Evolutionary conservation across 2,329 filamentous ascomycete species (phyloP).

Genomic region (Magnaporthiopsis rhizophila): DNA sequence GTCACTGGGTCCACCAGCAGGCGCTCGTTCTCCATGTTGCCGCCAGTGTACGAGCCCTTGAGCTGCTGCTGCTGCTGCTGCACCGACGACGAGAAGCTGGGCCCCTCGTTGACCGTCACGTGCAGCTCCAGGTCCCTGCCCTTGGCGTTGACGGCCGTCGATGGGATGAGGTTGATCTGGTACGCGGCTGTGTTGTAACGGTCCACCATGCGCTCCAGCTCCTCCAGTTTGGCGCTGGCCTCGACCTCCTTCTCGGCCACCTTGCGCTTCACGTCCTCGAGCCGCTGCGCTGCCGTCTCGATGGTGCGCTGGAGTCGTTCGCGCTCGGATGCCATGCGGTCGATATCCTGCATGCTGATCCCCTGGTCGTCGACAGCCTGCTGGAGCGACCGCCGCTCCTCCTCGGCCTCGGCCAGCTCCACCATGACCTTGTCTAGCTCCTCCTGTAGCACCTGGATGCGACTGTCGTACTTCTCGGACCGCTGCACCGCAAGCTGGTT

Average conservation of each 20-base stretch:
- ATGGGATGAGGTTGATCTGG: constrained; percentile 82
- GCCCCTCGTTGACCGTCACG: constrained; percentile 69
- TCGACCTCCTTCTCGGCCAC: constrained; percentile 84
- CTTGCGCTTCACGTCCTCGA: constrained; percentile 79
- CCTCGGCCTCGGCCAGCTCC: constrained; percentile 72
- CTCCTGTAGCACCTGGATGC: constrained; percentile 74
- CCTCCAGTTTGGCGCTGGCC: constrained; percentile 76
- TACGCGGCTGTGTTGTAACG: constrained; percentile 92
- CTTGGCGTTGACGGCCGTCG: constrained; percentile 76
- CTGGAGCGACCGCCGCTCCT: constrained; percentile 73
- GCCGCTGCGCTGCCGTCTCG: constrained; percentile 62
- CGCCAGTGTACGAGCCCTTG: constrained; percentile 28
- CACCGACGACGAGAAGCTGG: constrained; percentile 62
- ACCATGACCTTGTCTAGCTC: constrained; percentile 72
- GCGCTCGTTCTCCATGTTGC: constrained; percentile 55
- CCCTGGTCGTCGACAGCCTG: constrained; percentile 85
- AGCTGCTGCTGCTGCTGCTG: constrained; percentile 24
- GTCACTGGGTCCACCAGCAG: constrained; percentile 73
- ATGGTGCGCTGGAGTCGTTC: constrained; percentile 88
- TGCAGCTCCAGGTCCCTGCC: constrained; percentile 78
- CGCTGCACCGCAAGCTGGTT: constrained; percentile 77
- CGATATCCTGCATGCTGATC: constrained; percentile 95
- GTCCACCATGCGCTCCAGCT: constrained; percentile 84
- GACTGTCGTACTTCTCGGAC: constrained; percentile 78
- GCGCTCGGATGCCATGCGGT: constrained; percentile 94